phyloP scores from a whole-genome alignment of 768 basidiomycete genomes.

The Suillus spraguei region DNA sequence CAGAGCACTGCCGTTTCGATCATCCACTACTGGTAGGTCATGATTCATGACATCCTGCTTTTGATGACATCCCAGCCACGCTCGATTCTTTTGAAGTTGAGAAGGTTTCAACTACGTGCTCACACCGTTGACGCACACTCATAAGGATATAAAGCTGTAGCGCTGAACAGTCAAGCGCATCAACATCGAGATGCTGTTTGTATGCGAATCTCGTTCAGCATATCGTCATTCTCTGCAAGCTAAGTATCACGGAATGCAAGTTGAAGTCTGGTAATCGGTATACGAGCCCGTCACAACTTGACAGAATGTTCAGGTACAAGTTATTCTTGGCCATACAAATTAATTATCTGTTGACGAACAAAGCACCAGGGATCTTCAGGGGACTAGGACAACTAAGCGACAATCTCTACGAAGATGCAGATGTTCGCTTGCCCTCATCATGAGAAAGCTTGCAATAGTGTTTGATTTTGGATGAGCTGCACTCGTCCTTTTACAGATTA shows the following conservation, averaged over 20 bases:
- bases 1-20: too few relatives aligned
- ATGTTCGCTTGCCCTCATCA: too few relatives aligned
- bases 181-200: too few relatives aligned
- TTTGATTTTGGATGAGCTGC: too few relatives aligned
- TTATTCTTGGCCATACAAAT: not conserved
- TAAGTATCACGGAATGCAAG: not conserved
- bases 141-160: not conserved
- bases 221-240: not conserved
- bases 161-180: not conserved
- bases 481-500: too few relatives aligned
- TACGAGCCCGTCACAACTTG: not conserved
- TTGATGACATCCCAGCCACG: not conserved
- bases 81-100: not conserved
- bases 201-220: not conserved
- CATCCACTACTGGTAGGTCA: too few relatives aligned
- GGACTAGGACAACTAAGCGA: too few relatives aligned
- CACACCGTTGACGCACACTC: not conserved
- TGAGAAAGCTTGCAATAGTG: too few relatives aligned
- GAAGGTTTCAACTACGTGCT: not conserved
- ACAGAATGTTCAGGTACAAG: not conserved
- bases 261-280: not conserved
- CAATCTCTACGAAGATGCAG: too few relatives aligned
- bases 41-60: not conserved
- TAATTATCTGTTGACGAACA: not conserved
- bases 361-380: too few relatives aligned